These are phyloP conservation scores for Prillingera fragicola DNA, from an alignment of 1,284 basidiomycete genomes.

Conservation along the genomic window DNA sequence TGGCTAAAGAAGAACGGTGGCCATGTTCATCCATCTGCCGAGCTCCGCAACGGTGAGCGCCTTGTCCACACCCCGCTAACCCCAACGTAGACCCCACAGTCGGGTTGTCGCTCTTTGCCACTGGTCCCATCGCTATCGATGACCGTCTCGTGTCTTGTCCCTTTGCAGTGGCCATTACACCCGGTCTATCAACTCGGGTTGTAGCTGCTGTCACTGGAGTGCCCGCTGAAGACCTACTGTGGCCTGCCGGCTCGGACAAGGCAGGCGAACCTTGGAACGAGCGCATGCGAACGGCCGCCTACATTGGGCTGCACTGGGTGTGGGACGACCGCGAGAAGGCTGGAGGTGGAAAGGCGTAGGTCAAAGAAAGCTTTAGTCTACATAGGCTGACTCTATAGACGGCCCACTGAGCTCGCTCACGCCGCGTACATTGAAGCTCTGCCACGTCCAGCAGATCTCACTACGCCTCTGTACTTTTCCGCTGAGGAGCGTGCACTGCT, in stretches of 20 bases:
- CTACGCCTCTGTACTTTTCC: conserved; percentile 72
- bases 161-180: conserved; percentile 65
- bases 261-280: conserved; percentile 55
- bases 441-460: conserved; percentile 56
- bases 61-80: conserved; percentile 9
- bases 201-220: conserved; percentile 45
- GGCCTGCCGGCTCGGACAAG: conserved; percentile 19
- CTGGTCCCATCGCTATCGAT: conserved; percentile 52
- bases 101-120: conserved; percentile 60
- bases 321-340: conserved; percentile 23
- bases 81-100: conserved; percentile 37
- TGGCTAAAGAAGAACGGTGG: conserved; percentile 7
- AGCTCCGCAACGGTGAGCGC: conserved; percentile 41
- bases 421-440: conserved; percentile 62
- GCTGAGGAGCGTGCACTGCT: conserved; percentile 60
- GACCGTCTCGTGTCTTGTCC: conserved; percentile 66
- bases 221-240: conserved; percentile 19
- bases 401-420: conserved; percentile 46
- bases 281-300: conserved; percentile 65
- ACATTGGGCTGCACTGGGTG: conserved; percentile 68
- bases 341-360: too few species aligned
- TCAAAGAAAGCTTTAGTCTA: conserved; percentile 22
- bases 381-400: conserved; percentile 13
- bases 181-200: conserved; percentile 52
- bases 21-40: conserved; percentile 12